Evolutionary conservation across 306 rosid genomes (phyloP).

Genomic region (Fragaria iinumae): DNA sequence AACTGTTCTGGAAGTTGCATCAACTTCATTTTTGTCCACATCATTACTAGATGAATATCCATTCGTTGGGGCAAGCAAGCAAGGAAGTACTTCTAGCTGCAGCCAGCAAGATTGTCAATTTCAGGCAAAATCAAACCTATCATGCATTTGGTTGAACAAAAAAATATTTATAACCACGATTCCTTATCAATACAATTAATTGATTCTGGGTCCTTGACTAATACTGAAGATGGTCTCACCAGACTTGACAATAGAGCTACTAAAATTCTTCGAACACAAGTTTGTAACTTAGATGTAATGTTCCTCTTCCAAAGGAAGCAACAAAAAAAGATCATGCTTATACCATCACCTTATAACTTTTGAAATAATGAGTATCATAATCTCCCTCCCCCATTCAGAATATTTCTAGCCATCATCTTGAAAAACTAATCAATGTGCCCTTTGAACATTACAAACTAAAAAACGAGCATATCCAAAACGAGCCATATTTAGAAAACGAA

Average conservation of each 20-base stretch:
- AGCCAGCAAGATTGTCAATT: conserved; percentile 32
- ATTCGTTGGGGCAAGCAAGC: conserved; percentile 65
- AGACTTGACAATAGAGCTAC: background rate
- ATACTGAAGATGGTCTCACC: background rate
- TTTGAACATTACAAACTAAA: background rate
- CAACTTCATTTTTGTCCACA: conserved; percentile 36
- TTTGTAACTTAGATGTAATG: background rate
- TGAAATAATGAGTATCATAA: background rate
- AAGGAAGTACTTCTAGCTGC: conserved; percentile 95
- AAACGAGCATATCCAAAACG: background rate
- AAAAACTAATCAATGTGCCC: background rate
- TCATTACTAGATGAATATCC: conserved; percentile 33
- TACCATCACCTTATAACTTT: background rate
- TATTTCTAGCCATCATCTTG: background rate
- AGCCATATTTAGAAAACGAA: conserved; percentile 11
- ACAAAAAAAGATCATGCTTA: background rate
- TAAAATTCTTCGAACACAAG: background rate
- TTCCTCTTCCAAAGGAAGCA: background rate
- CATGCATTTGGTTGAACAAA: background rate
- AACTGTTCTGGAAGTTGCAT: conserved; percentile 61
- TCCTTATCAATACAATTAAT: background rate
- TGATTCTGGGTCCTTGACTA: background rate
- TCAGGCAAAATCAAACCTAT: background rate
- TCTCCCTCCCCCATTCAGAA: background rate
- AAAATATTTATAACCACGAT: background rate